Percentiles rank a stretch among this genome's conserved stretches.
These are phyloP conservation scores for Aureobasidium sp. DNA, from an alignment of 2,329 filamentous ascomycete species.

Conservation along the genomic window DNA sequence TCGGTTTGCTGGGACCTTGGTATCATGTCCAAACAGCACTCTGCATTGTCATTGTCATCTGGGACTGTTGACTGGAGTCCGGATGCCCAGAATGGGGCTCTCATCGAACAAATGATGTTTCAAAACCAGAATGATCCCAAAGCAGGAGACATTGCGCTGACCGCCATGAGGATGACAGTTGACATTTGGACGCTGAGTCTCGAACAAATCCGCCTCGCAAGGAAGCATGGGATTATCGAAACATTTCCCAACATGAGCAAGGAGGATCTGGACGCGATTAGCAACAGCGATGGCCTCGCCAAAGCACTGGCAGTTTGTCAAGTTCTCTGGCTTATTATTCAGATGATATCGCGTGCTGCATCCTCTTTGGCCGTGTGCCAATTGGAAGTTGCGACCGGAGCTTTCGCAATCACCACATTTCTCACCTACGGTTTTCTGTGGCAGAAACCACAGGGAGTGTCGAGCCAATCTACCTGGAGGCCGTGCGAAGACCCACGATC, in stretches of 20 bases:
- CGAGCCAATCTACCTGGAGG: not conserved
- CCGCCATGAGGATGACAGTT: not conserved
- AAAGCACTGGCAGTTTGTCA: conserved; percentile 9
- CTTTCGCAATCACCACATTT: not conserved
- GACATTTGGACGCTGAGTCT: not conserved
- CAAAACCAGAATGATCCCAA: not conserved
- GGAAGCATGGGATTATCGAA: not conserved
- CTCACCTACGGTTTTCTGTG: not conserved
- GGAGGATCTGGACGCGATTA: conserved; percentile 4
- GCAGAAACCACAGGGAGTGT: conserved; percentile 1
- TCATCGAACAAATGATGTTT: not conserved
- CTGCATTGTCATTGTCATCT: not conserved
- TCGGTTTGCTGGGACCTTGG: not conserved
- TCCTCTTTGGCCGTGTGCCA: not conserved
- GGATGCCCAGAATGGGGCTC: not conserved
- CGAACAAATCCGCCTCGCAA: not conserved
- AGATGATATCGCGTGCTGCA: conserved; percentile 3
- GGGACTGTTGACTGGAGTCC: not conserved
- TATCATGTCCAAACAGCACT: not conserved
- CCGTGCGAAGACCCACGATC: not conserved
- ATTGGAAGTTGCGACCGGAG: not conserved
- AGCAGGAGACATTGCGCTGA: not conserved
- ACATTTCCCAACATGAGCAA: conserved; percentile 2
- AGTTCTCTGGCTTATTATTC: conserved; percentile 10
- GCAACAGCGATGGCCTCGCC: conserved; percentile 9